Percentiles rank a stretch among this genome's conserved stretches.
phyloP scores from a whole-genome alignment of 2,329 filamentous ascomycete genomes.

The Cadophora gregata region DNA sequence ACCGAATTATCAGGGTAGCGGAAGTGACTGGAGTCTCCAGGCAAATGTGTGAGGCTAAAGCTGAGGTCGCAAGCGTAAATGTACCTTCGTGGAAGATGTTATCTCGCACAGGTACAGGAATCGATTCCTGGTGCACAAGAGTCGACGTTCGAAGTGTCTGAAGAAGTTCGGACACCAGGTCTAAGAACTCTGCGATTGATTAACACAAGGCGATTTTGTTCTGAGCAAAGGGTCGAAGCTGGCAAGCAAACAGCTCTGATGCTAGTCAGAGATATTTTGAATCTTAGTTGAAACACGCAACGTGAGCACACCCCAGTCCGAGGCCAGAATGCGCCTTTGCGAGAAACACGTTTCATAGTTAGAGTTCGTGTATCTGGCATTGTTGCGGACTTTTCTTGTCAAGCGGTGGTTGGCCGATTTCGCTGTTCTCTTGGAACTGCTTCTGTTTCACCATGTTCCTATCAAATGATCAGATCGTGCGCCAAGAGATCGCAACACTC shows the following conservation, averaged over 20 bases:
- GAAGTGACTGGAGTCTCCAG: background rate
- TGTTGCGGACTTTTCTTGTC: background rate
- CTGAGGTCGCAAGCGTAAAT: background rate
- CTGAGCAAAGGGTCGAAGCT: background rate
- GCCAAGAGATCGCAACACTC: slow-evolving; percentile 4
- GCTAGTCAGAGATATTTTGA: background rate
- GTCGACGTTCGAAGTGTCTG: background rate
- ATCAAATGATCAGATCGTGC: background rate
- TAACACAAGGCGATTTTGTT: background rate
- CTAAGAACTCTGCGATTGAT: background rate
- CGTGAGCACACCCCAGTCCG: slow-evolving; percentile 2
- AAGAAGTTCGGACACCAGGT: slow-evolving; percentile 8
- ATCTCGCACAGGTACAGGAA: background rate
- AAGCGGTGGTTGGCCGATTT: background rate
- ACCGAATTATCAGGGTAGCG: background rate
- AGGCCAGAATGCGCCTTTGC: background rate
- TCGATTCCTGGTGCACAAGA: background rate
- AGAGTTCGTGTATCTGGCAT: slow-evolving; percentile 9
- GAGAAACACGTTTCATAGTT: slow-evolving; percentile 13
- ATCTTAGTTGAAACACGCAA: background rate
- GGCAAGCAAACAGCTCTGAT: slow-evolving; percentile 5
- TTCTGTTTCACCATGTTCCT: slow-evolving; percentile 9
- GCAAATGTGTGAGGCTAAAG: background rate
- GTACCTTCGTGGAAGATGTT: background rate
- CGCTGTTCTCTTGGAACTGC: background rate